These are phyloP conservation scores for Sporothrix inflata DNA, from an alignment of 2,329 filamentous ascomycete genomes.

Conservation along the genomic window DNA sequence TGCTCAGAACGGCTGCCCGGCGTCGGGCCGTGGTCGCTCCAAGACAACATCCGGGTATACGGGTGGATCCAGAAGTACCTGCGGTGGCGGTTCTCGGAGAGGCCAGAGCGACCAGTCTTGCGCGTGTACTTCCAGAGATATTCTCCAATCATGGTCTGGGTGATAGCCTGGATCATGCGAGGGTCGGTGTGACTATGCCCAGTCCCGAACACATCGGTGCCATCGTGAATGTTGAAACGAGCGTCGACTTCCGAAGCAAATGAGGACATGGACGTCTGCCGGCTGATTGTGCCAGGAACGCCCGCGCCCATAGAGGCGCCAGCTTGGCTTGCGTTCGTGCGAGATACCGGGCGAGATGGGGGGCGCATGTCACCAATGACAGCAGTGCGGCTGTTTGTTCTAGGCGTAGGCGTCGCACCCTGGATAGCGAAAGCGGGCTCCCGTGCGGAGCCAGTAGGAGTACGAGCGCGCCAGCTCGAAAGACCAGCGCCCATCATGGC, in stretches of 20 bases:
- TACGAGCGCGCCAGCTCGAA: slow-evolving; percentile 26
- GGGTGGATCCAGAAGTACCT: slow-evolving; percentile 99
- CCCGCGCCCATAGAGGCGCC: slow-evolving; percentile 7
- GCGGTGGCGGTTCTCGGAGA: slow-evolving; percentile 87
- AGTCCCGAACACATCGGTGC: slow-evolving; percentile 48
- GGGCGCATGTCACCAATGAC: slow-evolving; percentile 50
- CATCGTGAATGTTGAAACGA: slow-evolving; percentile 77
- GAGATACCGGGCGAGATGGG: slow-evolving; percentile 47
- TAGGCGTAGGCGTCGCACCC: slow-evolving; percentile 62
- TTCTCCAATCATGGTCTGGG: slow-evolving; percentile 99
- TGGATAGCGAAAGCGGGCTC: slow-evolving; percentile 17
- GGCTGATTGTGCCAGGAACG: slow-evolving; percentile 42
- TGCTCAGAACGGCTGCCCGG: slow-evolving; percentile 75
- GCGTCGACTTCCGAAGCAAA: slow-evolving; percentile 93
- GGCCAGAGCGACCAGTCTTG: slow-evolving; percentile 83
- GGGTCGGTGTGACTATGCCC: slow-evolving; percentile 81
- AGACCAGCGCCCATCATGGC: not conserved
- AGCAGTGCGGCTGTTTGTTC: slow-evolving; percentile 47
- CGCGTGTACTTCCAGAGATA: slow-evolving; percentile 99
- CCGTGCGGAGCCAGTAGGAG: slow-evolving; percentile 23
- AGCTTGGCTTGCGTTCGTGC: slow-evolving; percentile 31
- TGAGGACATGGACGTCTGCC: slow-evolving; percentile 87
- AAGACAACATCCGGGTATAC: slow-evolving; percentile 94
- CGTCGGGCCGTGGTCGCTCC: slow-evolving; percentile 89
- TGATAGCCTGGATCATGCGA: slow-evolving; percentile 98